Percentiles rank a stretch among this genome's conserved stretches.
These are phyloP conservation scores for Arthrobotrys entomopaga DNA, from an alignment of 2,329 filamentous ascomycete genomes.

Conservation along the genomic window DNA sequence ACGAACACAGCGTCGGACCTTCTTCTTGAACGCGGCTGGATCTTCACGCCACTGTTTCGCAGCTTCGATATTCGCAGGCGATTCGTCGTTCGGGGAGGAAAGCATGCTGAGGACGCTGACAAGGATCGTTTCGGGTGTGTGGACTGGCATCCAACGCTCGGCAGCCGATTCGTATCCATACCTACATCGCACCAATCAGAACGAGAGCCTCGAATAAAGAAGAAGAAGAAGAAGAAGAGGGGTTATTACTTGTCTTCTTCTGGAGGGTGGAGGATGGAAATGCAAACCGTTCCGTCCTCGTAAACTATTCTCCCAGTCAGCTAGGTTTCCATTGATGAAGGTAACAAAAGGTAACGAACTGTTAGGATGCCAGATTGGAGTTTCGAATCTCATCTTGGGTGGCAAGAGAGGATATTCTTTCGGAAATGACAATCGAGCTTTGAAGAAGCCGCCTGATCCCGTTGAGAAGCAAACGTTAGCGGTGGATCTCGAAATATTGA, in stretches of 20 bases:
- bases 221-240: neutral
- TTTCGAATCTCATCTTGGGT: constrained; percentile 86
- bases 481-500: neutral
- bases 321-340: constrained; percentile 7
- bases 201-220: constrained; percentile 7
- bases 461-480: constrained; percentile 1
- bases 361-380: constrained; percentile 92
- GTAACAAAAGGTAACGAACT: constrained; percentile 64
- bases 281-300: constrained; percentile 85
- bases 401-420: constrained; percentile 85
- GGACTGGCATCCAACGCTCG: constrained; percentile 94
- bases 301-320: constrained; percentile 70
- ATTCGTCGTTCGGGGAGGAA: constrained; percentile 92
- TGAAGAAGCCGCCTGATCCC: constrained; percentile 84
- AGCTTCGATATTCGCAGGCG: constrained; percentile 92
- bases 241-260: constrained; percentile 79
- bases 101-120: constrained; percentile 92
- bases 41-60: constrained; percentile 88
- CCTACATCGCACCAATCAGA: constrained; percentile 27
- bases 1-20: constrained; percentile 80
- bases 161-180: constrained; percentile 87
- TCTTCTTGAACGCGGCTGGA: constrained; percentile 77
- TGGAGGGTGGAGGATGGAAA: constrained; percentile 94
- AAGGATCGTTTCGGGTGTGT: constrained; percentile 93
- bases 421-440: constrained; percentile 84